Evolutionary conservation across 1,284 basidiomycete genomes (phyloP).

Genomic region (Ustilago tritici): DNA sequence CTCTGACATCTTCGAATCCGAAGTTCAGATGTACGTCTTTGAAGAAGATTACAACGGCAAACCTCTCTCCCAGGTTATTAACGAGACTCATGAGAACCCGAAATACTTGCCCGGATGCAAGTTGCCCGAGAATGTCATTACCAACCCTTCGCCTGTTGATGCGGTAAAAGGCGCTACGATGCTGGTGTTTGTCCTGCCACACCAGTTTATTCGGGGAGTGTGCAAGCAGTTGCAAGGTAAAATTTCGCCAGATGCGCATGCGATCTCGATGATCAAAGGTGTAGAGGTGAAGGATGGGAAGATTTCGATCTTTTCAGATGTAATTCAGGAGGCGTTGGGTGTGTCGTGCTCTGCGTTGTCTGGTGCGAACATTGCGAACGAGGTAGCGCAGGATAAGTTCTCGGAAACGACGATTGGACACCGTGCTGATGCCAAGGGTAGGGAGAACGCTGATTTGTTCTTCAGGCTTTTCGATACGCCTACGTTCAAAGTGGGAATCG

Average conservation of each 20-base stretch:
- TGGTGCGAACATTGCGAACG: slow-evolving; percentile 76
- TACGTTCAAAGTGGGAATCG: slow-evolving; percentile 73
- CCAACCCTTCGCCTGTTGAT: slow-evolving; percentile 72
- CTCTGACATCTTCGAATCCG: slow-evolving; percentile 67
- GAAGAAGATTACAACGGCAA: slow-evolving; percentile 71
- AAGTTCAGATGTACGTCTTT: slow-evolving; percentile 66
- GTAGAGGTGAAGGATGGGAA: slow-evolving; percentile 71
- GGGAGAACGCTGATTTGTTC: slow-evolving; percentile 58
- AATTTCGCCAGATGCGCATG: slow-evolving; percentile 62
- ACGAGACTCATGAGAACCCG: slow-evolving; percentile 74
- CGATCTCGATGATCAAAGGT: slow-evolving; percentile 70
- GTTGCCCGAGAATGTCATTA: slow-evolving; percentile 74
- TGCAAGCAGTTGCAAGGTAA: slow-evolving; percentile 65
- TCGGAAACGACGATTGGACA: slow-evolving; percentile 75
- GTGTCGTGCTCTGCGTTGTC: slow-evolving; percentile 73
- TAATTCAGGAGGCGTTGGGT: slow-evolving; percentile 73
- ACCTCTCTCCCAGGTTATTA: slow-evolving; percentile 74
- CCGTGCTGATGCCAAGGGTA: slow-evolving; percentile 65
- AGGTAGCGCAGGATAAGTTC: slow-evolving; percentile 73
- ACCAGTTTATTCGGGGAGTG: slow-evolving; percentile 71
- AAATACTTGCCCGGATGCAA: slow-evolving; percentile 73
- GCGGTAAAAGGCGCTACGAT: slow-evolving; percentile 74
- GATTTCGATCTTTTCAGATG: slow-evolving; percentile 74
- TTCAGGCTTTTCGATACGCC: slow-evolving; percentile 72
- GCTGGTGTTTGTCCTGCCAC: slow-evolving; percentile 74